Percentiles rank a stretch among this genome's conserved stretches.
Evolutionary conservation across 345 rosid genomes (phyloP).

Genomic region (Erucastrum elatum): DNA sequence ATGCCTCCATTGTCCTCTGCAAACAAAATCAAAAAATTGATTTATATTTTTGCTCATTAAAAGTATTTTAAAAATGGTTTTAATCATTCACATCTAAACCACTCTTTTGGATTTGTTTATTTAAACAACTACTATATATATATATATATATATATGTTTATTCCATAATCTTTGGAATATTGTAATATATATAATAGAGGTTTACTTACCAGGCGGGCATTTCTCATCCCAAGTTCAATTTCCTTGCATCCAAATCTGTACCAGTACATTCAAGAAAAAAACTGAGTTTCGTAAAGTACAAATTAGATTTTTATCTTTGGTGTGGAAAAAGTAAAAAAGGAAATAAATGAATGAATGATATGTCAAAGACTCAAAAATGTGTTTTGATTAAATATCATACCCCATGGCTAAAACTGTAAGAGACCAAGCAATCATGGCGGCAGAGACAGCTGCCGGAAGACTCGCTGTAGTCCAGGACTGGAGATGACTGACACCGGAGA

Average conservation of each 20-base stretch:
- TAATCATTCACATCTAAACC: background rate
- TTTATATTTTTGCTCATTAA: background rate
- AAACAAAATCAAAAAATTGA: background rate
- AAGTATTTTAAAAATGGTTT: background rate
- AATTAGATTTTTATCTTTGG: background rate
- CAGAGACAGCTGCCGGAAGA: constrained; percentile 75
- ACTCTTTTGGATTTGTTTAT: background rate
- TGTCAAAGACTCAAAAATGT: background rate
- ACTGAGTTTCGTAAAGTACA: background rate
- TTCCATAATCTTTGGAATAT: background rate
- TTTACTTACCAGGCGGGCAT: constrained; percentile 67
- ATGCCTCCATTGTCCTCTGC: constrained; percentile 99
- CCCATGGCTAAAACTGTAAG: constrained; percentile 90
- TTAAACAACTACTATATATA: too few species aligned
- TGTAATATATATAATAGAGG: background rate
- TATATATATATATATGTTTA: background rate
- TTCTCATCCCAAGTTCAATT: constrained; percentile 71
- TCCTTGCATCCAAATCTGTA: constrained; percentile 86
- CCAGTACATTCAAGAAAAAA: background rate
- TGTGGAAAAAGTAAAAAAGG: background rate
- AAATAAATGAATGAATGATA: background rate
- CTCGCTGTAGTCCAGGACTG: constrained; percentile 59
- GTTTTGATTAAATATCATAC: constrained; percentile 38
- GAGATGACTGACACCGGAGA: constrained; percentile 67
- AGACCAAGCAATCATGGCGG: constrained; percentile 80